phyloP scores from a whole-genome alignment of 805 yeast species.

The Suhomyces prunicola region DNA sequence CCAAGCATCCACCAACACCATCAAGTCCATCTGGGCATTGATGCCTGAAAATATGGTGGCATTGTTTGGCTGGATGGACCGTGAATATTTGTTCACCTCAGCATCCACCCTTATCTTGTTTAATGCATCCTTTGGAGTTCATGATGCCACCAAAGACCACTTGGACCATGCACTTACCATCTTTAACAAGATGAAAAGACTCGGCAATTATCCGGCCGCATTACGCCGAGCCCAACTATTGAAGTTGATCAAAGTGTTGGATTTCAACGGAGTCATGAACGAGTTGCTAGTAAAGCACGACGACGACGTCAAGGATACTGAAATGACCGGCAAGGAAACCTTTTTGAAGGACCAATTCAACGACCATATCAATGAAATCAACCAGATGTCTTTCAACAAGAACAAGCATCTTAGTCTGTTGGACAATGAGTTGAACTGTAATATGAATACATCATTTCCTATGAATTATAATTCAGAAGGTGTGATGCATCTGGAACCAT shows the following conservation, averaged over 20 bases:
- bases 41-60: slow-evolving; percentile 82
- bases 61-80: slow-evolving; percentile 80
- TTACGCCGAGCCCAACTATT: slow-evolving; percentile 68
- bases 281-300: slow-evolving; percentile 57
- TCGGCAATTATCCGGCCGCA: slow-evolving; percentile 81
- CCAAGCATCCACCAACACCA: slow-evolving; percentile 76
- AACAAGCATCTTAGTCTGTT: slow-evolving; percentile 10
- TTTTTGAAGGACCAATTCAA: slow-evolving; percentile 3
- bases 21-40: slow-evolving; percentile 69
- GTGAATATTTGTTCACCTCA: slow-evolving; percentile 76
- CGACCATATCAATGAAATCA: slow-evolving; percentile 7
- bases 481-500: slow-evolving; percentile 14
- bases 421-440: slow-evolving; percentile 14
- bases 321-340: neutral
- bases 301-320: slow-evolving; percentile 33
- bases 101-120: slow-evolving; percentile 71
- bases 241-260: slow-evolving; percentile 60
- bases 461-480: slow-evolving; percentile 11
- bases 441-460: neutral
- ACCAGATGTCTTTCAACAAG: slow-evolving; percentile 6
- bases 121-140: slow-evolving; percentile 79
- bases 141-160: slow-evolving; percentile 68
- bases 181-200: slow-evolving; percentile 69
- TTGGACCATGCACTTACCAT: slow-evolving; percentile 68
- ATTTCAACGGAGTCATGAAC: slow-evolving; percentile 63